Base-by-base conservation (phyloP, 2,329 filamentous ascomycete species). In the Colletotrichum sp. region DNA sequence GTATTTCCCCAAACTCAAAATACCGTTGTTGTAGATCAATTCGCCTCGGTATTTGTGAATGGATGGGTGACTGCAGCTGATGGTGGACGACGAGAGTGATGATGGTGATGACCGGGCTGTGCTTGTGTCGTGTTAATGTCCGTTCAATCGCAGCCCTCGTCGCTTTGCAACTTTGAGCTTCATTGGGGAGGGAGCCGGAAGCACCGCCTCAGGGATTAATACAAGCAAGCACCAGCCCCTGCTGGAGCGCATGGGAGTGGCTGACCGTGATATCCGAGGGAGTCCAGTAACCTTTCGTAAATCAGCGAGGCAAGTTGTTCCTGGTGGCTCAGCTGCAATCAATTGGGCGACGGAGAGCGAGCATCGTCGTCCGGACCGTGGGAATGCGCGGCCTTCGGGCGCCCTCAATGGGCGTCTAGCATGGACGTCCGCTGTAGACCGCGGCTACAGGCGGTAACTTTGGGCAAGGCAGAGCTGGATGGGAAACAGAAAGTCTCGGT, bases 121-220 rank as follows among this genome's bases (percentile, higher is more conserved):
- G 68, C 28, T 55, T 21, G 55, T 18, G 30, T 34, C 15, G 38
- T 34, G 30, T 34, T n/a, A 30, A 12, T 28, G 69, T 28, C 18
- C 60, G 56, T 68, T 28, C 64, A 36, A 61, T 68, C 26, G 66
- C 64, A 34, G 60, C 26, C 5, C 18, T 60, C 56, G 4, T n/a
- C 18, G 9, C 15, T 32, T 60, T n/a, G 56, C 16, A 32, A 18
- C 4, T 60, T 60, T 7, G 56, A 18, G 5, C 5, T 30, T 36
- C 24, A 55, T 72, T 68, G n/a, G 55, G 26, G 55, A 28, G 60
- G 18, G 30, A 15, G 62, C n/a, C 18, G 62, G 65, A 68, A 28
- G 71, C 71, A 70, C 71, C 71, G 71, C 71, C 71, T 73, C 71
- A 52, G 43, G 43, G 71, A 24, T 21, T 61, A 2, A 56, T 70